Evolutionary conservation across 2,329 filamentous ascomycete species (phyloP).

Genomic region (Leptographium procerum): DNA sequence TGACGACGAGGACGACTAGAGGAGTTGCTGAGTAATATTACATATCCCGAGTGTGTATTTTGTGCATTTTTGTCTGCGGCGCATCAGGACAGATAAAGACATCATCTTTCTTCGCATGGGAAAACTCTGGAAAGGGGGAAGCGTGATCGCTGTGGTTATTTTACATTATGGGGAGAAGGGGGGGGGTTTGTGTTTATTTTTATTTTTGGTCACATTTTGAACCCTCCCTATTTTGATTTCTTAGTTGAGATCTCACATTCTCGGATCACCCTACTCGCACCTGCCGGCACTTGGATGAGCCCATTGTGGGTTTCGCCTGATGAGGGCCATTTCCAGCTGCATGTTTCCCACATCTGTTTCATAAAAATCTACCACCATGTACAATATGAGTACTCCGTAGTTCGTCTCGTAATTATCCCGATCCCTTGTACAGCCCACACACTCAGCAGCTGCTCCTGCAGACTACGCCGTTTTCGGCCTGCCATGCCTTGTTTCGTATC

Average conservation of each 20-base stretch:
- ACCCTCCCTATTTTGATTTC: background rate
- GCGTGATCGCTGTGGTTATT: background rate
- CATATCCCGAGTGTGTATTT: background rate
- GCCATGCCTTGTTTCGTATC: too few relatives aligned
- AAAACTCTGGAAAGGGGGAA: background rate
- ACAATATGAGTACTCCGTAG: too few relatives aligned
- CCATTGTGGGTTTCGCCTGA: background rate
- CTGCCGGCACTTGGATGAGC: background rate
- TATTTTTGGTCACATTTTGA: background rate
- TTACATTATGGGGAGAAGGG: background rate
- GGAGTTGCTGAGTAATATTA: background rate
- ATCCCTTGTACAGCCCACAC: too few relatives aligned
- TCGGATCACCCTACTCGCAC: background rate
- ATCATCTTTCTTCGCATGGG: too few relatives aligned
- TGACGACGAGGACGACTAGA: slow-evolving; percentile 28
- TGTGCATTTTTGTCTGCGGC: background rate
- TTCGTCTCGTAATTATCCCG: too few relatives aligned
- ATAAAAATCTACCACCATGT: too few relatives aligned
- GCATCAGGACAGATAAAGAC: background rate
- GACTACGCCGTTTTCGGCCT: background rate
- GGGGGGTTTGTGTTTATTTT: too few relatives aligned
- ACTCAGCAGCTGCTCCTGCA: too few relatives aligned
- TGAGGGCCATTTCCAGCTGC: background rate
- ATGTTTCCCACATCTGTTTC: too few relatives aligned
- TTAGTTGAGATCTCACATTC: background rate